Conservation (phyloP, 2,329 filamentous ascomycete genomes). For the Ascochyta rabiei region DNA sequence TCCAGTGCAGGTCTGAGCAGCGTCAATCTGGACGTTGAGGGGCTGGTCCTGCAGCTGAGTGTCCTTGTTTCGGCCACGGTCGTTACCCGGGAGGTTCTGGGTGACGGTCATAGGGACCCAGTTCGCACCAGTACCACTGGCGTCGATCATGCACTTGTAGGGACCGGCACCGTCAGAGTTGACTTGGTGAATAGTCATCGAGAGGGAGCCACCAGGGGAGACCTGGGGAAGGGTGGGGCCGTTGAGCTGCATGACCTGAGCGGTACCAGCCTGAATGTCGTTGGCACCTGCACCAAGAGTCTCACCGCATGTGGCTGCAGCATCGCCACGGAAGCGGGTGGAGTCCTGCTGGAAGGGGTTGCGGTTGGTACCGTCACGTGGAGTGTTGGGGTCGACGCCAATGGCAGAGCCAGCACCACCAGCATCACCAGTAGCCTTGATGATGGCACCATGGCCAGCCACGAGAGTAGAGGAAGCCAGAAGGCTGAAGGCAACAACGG, state of each 20-base stretch:
- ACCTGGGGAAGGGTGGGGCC: slow-evolving; percentile 65
- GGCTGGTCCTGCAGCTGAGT: slow-evolving; percentile 48
- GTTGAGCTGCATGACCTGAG: slow-evolving; percentile 63
- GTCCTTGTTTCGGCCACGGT: slow-evolving; percentile 53
- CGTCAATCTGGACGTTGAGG: slow-evolving; percentile 65
- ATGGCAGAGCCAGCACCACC: slow-evolving; percentile 60
- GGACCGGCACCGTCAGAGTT: slow-evolving; percentile 71
- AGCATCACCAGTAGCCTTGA: slow-evolving; percentile 62
- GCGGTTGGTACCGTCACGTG: slow-evolving; percentile 66
- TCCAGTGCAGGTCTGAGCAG: slow-evolving; percentile 63
- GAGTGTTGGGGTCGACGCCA: slow-evolving; percentile 62
- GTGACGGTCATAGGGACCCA: slow-evolving; percentile 64
- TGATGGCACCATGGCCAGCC: slow-evolving; percentile 67
- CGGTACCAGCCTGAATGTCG: slow-evolving; percentile 62
- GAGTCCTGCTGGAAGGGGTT: slow-evolving; percentile 68
- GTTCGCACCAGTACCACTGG: slow-evolving; percentile 61
- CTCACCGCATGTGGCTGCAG: slow-evolving; percentile 62
- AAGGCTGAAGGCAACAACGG: slow-evolving; percentile 54
- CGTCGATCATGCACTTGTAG: slow-evolving; percentile 69
- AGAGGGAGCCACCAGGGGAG: slow-evolving; percentile 60
- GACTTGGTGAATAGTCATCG: slow-evolving; percentile 71
- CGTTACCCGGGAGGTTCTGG: slow-evolving; percentile 59
- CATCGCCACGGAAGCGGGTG: slow-evolving; percentile 64
- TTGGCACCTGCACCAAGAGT: slow-evolving; percentile 64
- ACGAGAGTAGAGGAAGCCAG: slow-evolving; percentile 62